Base-by-base conservation (phyloP, 345 rosid genomes). In the Camelina laxa region DNA sequence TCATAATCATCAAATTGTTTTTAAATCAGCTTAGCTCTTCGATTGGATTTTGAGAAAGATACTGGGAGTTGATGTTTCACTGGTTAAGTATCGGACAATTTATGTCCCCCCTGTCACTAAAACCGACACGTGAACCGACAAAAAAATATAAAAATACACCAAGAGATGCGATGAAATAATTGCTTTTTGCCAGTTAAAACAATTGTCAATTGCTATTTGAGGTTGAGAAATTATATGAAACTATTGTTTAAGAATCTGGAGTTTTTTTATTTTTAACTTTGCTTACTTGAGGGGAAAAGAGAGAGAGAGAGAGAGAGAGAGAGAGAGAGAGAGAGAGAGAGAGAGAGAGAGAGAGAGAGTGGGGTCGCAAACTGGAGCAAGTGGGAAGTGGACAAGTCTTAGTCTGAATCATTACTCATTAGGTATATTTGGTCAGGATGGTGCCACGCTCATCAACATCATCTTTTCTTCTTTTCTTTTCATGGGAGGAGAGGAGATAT, bases 1-100 rank as follows among this genome's bases (percentile, higher is more conserved):
- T 83, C 79, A 81, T 86, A 81, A 82, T 78, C 81, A 51, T 20
- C 31, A 51, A 58, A 12, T n/a, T 65, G 27, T 15, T 66, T 66
- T 41, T 65, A 16, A 62, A 75, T 48, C 21, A 24, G 6, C n/a
- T 31, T 24, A 3, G 27, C 27, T 3, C 39, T 11, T 9, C 48
- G 48, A 21, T 30, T 63, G 53, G 60, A 70, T 62, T 62, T 31
- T 51, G 69, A 60, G 73, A 75, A 39, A 75, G 74, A 51, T 59
- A 41, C 30, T 68, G 20, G 20, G 66, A 62, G 69, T 69, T 70
- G 75, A 77, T 77, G 76, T 77, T 70, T 65, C 62, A 57, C 66
- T 76, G 54, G 66, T 76, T 41, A 47, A 70, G 70, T 76, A 70
- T 45, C 35, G 66, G 80, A 76, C 80, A 76, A 33, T 54, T 51